Base-by-base conservation (phyloP, 371 early-diverging fungal species). In the Mortierella sp. region DNA sequence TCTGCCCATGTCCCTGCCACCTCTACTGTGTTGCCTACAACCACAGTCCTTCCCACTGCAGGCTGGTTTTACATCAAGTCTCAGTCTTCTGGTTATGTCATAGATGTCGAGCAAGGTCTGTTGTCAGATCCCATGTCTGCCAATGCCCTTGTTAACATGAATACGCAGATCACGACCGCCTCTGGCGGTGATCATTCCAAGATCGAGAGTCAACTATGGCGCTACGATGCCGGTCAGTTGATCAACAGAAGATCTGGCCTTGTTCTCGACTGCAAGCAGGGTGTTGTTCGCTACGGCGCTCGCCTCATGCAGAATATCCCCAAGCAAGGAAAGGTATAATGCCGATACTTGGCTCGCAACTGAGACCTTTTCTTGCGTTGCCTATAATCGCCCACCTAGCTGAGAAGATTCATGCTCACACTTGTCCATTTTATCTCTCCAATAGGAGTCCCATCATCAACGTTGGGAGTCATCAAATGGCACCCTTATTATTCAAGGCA, bases 231-330 rank as follows among this genome's bases (percentile, higher is more conserved):
- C 26, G 85, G 85, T 11, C 82, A 84, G 37, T 62, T 87, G 64
- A 80, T 87, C 70, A 87, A 87, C 72, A 82, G 84, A 62, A 76
- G 72, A 51, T 85, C 85, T 46, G 50, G 56, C 15, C 52, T 64
- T n/a, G 75, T 75, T 34, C 64, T 75, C 34, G 75, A 75, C 58
- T 58, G 59, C 69, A 75, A 75, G 44, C 75, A 68, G 48, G 75
- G 75, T 24, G 84, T 79, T 51, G 75, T 83, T 65, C 84, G 84
- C 62, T 80, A 81, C 60, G 86, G 87, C 39, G 80, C 83, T 27
- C 84, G 86, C 11, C 73, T 87, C 56, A 73, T 85, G 34, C 86
- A 84, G 60, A 80, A 72, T 42, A 42, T 72, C 49, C 57, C 72
- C 28, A 78, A 78, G 64, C 59, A 64, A 24, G 75, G 75, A 48